A percentile compares a stretch with the other conserved stretches of the same genome.
Conservation (phyloP, 768 basidiomycete species). For the Naematelia encephala region DNA sequence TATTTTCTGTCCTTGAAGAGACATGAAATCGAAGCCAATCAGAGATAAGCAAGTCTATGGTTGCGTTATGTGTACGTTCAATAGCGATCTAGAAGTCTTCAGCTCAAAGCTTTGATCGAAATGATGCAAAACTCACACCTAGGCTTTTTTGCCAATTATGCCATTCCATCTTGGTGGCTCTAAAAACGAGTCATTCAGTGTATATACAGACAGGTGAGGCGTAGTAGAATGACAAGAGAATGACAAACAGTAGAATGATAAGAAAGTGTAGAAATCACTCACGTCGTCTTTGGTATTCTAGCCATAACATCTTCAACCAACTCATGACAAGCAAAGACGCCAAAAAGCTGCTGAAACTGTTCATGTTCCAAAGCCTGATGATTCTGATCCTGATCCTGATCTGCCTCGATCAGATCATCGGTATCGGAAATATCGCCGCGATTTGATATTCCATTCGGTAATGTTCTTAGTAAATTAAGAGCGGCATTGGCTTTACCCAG, state of each 20-base stretch:
- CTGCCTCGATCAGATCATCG: neutral
- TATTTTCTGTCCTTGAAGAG: slow-evolving; percentile 23
- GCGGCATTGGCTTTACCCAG: slow-evolving; percentile 73
- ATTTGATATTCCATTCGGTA: slow-evolving; percentile 21
- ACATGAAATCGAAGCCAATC: slow-evolving; percentile 33
- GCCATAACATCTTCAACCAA: slow-evolving; percentile 32
- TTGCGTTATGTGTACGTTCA: slow-evolving; percentile 63
- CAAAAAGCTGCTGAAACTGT: slow-evolving; percentile 33
- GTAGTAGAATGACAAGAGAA: neutral
- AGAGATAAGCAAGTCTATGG: slow-evolving; percentile 64
- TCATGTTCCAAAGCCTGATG: slow-evolving; percentile 38
- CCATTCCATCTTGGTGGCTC: slow-evolving; percentile 46
- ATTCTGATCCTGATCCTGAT: slow-evolving; percentile 20
- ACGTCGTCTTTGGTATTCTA: slow-evolving; percentile 38
- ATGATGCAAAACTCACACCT: slow-evolving; percentile 16
- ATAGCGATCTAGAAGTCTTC: slow-evolving; percentile 53
- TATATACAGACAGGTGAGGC: neutral
- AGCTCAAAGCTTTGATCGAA: neutral
- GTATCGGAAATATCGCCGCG: slow-evolving; percentile 21
- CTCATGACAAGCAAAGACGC: slow-evolving; percentile 38
- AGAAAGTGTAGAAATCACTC: slow-evolving; percentile 6
- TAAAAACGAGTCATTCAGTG: slow-evolving; percentile 10
- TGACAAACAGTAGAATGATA: neutral
- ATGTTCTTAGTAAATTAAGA: slow-evolving; percentile 36
- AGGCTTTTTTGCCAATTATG: slow-evolving; percentile 46